Percentiles rank a stretch among this genome's conserved stretches.
These are phyloP conservation scores for Diaporthe aspalathi DNA, from an alignment of 2,329 filamentous ascomycete species.

Conservation along the genomic window DNA sequence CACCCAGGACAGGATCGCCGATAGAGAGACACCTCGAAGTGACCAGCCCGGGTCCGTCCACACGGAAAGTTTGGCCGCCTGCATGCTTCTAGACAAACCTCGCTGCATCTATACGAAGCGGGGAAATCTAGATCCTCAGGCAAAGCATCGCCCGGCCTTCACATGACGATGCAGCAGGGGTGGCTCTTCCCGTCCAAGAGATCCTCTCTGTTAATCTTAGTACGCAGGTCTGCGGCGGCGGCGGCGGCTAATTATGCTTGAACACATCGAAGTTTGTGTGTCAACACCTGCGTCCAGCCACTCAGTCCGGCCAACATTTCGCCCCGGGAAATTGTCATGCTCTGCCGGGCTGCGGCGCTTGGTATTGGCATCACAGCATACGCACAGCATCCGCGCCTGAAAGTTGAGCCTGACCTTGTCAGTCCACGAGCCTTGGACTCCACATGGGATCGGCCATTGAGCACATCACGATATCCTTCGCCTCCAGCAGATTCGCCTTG, in stretches of 20 bases:
- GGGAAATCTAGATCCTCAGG: background rate
- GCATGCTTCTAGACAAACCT: slow-evolving; percentile 21
- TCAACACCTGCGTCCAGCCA: background rate
- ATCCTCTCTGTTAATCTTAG: background rate
- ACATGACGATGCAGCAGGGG: background rate
- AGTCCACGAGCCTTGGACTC: background rate
- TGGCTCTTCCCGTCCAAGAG: background rate
- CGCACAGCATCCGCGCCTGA: background rate
- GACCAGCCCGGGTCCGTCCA: background rate
- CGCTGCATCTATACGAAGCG: slow-evolving; percentile 5
- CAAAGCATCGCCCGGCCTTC: background rate
- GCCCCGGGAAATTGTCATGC: background rate
- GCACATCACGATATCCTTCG: background rate
- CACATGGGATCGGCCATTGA: background rate
- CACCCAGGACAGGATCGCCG: no score
- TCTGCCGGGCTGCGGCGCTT: background rate
- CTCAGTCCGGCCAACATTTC: background rate
- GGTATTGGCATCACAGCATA: no score
- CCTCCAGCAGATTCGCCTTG: background rate
- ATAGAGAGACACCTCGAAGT: no score
- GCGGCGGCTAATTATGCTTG: slow-evolving; percentile 1
- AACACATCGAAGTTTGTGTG: slow-evolving; percentile 16
- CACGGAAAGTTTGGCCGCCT: background rate
- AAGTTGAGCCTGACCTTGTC: background rate
- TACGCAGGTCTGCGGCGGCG: background rate